phyloP scores from a whole-genome alignment of 2,329 filamentous ascomycete genomes.

The Fusarium staphyleae region DNA sequence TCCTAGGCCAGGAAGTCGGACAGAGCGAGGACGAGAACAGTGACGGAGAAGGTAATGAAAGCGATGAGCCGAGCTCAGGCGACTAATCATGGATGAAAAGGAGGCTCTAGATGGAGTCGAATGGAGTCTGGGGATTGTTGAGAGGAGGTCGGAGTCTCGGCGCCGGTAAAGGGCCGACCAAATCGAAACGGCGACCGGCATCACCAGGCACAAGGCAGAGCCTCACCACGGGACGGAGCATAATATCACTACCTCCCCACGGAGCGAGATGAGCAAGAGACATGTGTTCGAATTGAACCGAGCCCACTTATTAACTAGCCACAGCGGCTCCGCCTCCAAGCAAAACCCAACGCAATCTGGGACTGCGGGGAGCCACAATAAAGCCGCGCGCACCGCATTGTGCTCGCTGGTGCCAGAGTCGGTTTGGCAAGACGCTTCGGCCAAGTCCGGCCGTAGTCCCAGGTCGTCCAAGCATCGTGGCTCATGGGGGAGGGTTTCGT shows the following conservation, averaged over 20 bases:
- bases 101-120: slow-evolving; percentile 28
- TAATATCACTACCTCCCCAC: slow-evolving; percentile 8
- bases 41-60: slow-evolving; percentile 26
- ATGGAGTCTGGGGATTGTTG: slow-evolving; percentile 33
- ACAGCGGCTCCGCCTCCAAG: slow-evolving; percentile 26
- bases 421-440: slow-evolving; percentile 37
- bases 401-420: slow-evolving; percentile 39
- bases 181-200: slow-evolving; percentile 22
- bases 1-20: slow-evolving; percentile 58
- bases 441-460: slow-evolving; percentile 40
- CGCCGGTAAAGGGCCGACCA: slow-evolving; percentile 45
- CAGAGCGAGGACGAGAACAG: slow-evolving; percentile 48
- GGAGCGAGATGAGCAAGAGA: slow-evolving; percentile 30
- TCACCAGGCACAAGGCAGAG: slow-evolving; percentile 26
- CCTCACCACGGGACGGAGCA: slow-evolving; percentile 21
- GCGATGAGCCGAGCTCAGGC: slow-evolving; percentile 31
- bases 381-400: slow-evolving; percentile 33
- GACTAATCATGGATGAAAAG: slow-evolving; percentile 34
- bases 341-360: slow-evolving; percentile 33
- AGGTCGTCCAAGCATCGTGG: slow-evolving; percentile 30
- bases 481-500: slow-evolving; percentile 30
- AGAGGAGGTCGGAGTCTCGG: slow-evolving; percentile 26
- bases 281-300: slow-evolving; percentile 20
- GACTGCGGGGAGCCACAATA: slow-evolving; percentile 33
- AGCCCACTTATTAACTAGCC: slow-evolving; percentile 37